A percentile compares a stretch with the other conserved stretches of the same genome.
Evolutionary conservation across 2,329 filamentous ascomycete genomes (phyloP).

Genomic region (Xylariaceae sp.): DNA sequence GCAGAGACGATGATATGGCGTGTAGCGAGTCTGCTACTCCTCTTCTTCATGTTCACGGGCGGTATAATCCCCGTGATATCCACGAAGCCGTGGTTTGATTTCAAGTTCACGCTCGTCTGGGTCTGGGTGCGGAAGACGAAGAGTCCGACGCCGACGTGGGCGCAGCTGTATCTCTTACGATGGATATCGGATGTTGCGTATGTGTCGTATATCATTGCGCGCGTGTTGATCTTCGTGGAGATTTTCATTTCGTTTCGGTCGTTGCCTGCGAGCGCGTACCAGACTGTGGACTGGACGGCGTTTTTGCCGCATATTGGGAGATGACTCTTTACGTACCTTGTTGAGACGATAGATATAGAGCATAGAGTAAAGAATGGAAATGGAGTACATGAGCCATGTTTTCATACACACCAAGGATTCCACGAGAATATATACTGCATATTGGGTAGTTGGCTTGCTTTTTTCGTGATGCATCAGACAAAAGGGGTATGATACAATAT

Average conservation of each 20-base stretch:
- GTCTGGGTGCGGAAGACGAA: neutral
- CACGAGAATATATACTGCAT: too few species aligned
- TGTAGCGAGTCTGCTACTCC: neutral
- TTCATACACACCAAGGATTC: neutral
- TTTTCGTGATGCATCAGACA: neutral
- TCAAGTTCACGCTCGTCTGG: neutral
- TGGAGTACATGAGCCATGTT: neutral
- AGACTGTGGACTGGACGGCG: neutral
- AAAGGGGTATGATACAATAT: neutral
- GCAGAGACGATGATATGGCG: neutral
- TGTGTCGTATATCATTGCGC: neutral
- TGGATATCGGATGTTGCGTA: neutral
- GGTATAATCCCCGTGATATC: neutral
- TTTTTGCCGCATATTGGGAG: neutral
- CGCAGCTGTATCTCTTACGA: neutral
- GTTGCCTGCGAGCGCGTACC: neutral
- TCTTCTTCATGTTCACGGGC: neutral
- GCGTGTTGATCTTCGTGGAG: neutral
- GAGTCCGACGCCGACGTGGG: neutral
- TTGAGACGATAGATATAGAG: neutral
- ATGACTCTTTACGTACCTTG: neutral
- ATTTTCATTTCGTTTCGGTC: neutral
- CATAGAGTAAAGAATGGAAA: neutral
- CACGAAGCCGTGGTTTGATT: neutral
- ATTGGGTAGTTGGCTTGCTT: too few species aligned